Evolutionary conservation across 208 protist genomes (phyloP), one percentile per base, ranked within the genome.

Genomic region (Trypanosomatidae sp.): DNA sequence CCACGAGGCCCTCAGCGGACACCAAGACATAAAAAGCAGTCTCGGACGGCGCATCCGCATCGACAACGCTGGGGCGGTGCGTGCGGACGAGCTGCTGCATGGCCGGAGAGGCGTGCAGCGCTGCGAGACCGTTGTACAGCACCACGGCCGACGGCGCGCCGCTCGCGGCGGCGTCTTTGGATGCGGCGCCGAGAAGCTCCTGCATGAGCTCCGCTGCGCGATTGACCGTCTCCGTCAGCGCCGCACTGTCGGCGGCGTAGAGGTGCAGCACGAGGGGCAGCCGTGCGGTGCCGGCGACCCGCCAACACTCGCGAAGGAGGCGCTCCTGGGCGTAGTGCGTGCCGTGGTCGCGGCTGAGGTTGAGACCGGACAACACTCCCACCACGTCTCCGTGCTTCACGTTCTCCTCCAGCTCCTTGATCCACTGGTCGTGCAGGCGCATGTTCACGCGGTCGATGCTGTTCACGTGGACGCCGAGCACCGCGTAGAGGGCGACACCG

Each of bases 251-350:
- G 33, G 59, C 73, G 1, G 77, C 73, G 62, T 83, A 78, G 53
- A 94, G 71, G 69, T 92, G 87, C 59, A 94, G 69, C 9, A 93
- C 79, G 30, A 93, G 77, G 36, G 90, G 89, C 10, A 92, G 68
- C 17, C 71, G 75, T 50, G 85, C 79, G 13, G 69, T 66, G 8
- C 73, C 87, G 9, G 89, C 90, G 1, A 87, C 69, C 1, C 74
- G 53, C 79, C 81, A 94, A 36, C 83, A 84, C 62, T 85, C 74
- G 28, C 68, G 44, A 36, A 94, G 47, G 7, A 92, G 66, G 44
- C 73, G 80, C 68, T 96, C 92, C 82, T 96, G 92, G 1, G 86
- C 80, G 75, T 90, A 93, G 76, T 93, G 88, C 19, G 89, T 93
- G 59, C 80, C 83, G 68, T 56, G 69, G 47, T 91, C 86, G 49